A percentile compares a stretch with the other conserved stretches of the same genome.
Conservation (phyloP, 2,329 filamentous ascomycete genomes). For the Verticillium nonalfalfae region DNA sequence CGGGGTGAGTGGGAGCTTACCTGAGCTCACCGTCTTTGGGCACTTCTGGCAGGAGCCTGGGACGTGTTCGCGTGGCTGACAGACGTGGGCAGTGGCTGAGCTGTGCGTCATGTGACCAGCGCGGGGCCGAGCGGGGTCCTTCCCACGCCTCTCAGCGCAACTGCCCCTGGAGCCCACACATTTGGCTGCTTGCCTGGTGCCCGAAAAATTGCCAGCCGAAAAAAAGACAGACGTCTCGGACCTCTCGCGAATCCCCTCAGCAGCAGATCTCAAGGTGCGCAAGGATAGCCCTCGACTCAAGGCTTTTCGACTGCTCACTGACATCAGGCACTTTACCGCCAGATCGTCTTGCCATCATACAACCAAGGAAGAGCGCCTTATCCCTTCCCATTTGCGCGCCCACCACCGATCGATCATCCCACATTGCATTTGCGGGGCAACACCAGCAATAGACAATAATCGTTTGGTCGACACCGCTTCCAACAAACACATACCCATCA, state of each 20-base stretch:
- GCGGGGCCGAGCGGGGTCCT: conserved; percentile 3
- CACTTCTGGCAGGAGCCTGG: not conserved
- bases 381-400: not conserved
- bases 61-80: not conserved
- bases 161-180: conserved; percentile 1
- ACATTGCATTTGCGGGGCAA: not conserved
- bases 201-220: conserved; percentile 4
- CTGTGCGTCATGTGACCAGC: conserved; percentile 2
- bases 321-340: not conserved
- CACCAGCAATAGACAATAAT: not conserved
- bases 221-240: conserved; percentile 1
- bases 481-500: conserved; percentile 1
- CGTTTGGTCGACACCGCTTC: not conserved
- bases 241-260: not conserved
- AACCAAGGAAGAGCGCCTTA: not conserved
- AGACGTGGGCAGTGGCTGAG: not conserved
- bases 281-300: not conserved
- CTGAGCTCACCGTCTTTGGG: not conserved
- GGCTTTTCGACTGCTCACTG: not conserved
- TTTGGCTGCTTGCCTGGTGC: conserved; percentile 1
- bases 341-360: not conserved
- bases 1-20: not conserved
- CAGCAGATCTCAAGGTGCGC: not conserved
- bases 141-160: not conserved
- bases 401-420: not conserved